Conservation (phyloP, 768 basidiomycete species). For the Coprinopsis sp. region DNA sequence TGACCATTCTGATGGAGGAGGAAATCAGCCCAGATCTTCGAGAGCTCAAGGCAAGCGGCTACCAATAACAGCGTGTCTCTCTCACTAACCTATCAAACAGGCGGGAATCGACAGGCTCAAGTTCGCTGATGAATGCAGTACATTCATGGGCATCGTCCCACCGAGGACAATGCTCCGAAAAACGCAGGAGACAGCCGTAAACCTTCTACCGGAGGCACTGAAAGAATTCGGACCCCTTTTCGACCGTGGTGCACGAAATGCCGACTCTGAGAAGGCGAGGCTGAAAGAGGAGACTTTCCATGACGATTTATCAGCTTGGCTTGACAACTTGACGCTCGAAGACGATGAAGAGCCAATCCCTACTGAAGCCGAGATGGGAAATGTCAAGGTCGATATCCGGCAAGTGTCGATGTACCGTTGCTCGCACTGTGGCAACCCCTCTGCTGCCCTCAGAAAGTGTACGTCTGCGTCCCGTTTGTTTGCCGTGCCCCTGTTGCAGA, state of each 20-base stretch:
- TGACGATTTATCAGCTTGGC: slow-evolving; percentile 56
- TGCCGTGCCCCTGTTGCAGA: not conserved
- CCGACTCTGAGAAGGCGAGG: slow-evolving; percentile 20
- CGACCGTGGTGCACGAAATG: slow-evolving; percentile 25
- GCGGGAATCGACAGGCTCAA: slow-evolving; percentile 39
- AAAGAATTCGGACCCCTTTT: slow-evolving; percentile 46
- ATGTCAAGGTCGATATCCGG: not conserved
- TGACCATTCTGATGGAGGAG: slow-evolving; percentile 49
- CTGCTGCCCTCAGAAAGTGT: slow-evolving; percentile 9
- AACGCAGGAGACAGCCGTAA: slow-evolving; percentile 46
- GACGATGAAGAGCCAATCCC: slow-evolving; percentile 16
- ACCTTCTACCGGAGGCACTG: slow-evolving; percentile 39
- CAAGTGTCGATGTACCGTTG: slow-evolving; percentile 51
- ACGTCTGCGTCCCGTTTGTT: not conserved
- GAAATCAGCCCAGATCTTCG: slow-evolving; percentile 44
- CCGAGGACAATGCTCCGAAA: slow-evolving; percentile 50
- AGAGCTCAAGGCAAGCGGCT: slow-evolving; percentile 50
- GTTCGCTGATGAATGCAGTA: slow-evolving; percentile 48
- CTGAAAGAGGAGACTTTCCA: slow-evolving; percentile 33
- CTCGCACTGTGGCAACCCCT: slow-evolving; percentile 62
- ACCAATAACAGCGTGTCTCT: too few species aligned
- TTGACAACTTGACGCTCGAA: slow-evolving; percentile 44
- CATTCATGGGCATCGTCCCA: slow-evolving; percentile 41
- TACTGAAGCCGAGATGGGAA: slow-evolving; percentile 11
- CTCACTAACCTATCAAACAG: slow-evolving; percentile 14